Evolutionary conservation across 371 early-diverging fungal species (phyloP), one percentile per base, ranked within the genome.

Genomic region (Mortierella sp.): DNA sequence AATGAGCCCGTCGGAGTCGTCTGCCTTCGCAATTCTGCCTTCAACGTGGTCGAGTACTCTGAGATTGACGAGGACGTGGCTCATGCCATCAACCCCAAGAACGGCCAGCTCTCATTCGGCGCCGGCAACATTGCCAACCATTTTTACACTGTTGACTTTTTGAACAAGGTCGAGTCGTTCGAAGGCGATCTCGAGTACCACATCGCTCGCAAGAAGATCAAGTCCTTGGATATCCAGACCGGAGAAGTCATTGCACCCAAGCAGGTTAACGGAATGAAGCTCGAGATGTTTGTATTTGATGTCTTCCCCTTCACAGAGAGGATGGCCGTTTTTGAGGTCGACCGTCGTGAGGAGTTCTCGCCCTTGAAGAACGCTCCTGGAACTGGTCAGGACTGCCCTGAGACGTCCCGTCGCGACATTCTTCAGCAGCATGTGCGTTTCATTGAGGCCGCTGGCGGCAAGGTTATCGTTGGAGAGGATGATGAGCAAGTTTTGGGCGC

Each of bases 71-170:
- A 80, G 28, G 91, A 87, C 48, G 83, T 93, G 47, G 90, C 96
- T 34, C 87, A 88, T 55, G 81, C 78, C 60, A 87, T 87, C 57
- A 78, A 84, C 42, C 85, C 88, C 51, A 76, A 70, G 66, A 85
- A 90, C 66, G 90, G 88, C 3, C 84, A 88, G 53, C 87, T 98
- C 50, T 79, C 84, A 3, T 97, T 91, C 83, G 89, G 90, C 43
- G 97, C 97, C 8, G 99, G 93, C 52, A 99, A 99, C 86, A 97
- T 99, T 84, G 97, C 92, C 81, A 99, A 97, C 86, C 99, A 99
- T 82, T 97, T 95, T 80, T 99, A 96, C 87, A 93, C 97, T 37
- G 83, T 91, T 28, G 97, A 87, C 56, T 98, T 98, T 79, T 84
- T 99, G 79, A 82, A 92, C 66, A 86, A 90, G 54, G 89, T 95